Base-by-base conservation (phyloP, 306 rosid species). In the Echinosophora koreensis region DNA sequence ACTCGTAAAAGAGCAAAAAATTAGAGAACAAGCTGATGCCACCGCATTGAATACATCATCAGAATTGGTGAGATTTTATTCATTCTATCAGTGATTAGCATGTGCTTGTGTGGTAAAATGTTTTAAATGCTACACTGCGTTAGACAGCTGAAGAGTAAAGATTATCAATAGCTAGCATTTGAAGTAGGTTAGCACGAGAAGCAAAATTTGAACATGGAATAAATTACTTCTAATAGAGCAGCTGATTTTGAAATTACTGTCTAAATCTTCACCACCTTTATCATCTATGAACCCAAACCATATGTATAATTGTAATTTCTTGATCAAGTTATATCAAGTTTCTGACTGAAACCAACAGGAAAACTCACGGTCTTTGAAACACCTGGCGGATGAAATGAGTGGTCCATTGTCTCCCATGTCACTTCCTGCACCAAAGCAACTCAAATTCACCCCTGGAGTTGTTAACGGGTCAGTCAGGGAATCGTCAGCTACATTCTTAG, bases 361-460 rank as follows among this genome's bases (percentile, higher is more conserved):
- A 42, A 87, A 77, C 76, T 81, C 86, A 3, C 85, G 86, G 54
- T 84, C 90, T 42, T 65, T 86, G 73, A 92, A 92, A 86, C 95
- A 92, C 85, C 86, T 84, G 11, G 91, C 82, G 15, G 93, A 89
- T 78, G 95, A 88, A 84, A 81, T 81, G 84, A 85, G 87, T 66
- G 89, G 88, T 72, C 89, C 93, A 38, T 64, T 88, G 81, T 92
- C 91, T 49, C 89, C 94, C 64, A 78, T 85, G 84, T 89, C 88
- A 8, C 89, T 88, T 77, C 97, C 91, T 12, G 90, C 91, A 54
- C 93, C 95, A 58, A 92, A 92, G 87, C 97, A 88, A 84, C 97
- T 92, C 84, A 89, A 87, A 81, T 89, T 88, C 82, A 88, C 93
- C 58, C 90, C 97, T 66, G 97, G 97, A 57, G 78, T 89, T 73